Evolutionary conservation across 192 early-diverging fungal species (phyloP).

Genomic region (Chytriomyces hyalinus): DNA sequence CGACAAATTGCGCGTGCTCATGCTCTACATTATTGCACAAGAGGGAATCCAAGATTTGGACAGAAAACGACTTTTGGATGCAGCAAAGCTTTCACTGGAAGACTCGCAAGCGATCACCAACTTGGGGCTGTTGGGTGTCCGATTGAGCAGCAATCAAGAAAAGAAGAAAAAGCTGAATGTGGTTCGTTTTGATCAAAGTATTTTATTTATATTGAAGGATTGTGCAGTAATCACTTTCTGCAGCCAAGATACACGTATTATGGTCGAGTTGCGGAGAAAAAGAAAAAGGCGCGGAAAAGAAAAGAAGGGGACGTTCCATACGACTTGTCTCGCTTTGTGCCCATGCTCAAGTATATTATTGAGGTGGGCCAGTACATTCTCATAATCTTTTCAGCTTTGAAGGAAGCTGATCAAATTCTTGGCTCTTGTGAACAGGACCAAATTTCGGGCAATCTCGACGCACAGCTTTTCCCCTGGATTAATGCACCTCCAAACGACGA

Average conservation of each 20-base stretch:
- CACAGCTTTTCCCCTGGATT: slow-evolving; percentile 69
- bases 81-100: slow-evolving; percentile 72
- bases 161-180: slow-evolving; percentile 54
- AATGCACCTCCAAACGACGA: slow-evolving; percentile 55
- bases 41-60: slow-evolving; percentile 79
- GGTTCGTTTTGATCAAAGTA: slow-evolving; percentile 3
- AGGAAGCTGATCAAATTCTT: slow-evolving; percentile 44
- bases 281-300: slow-evolving; percentile 55
- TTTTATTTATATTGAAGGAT: slow-evolving; percentile 6
- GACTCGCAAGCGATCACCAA: slow-evolving; percentile 84
- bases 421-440: slow-evolving; percentile 52
- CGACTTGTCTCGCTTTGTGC: slow-evolving; percentile 79
- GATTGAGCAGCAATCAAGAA: slow-evolving; percentile 52
- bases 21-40: slow-evolving; percentile 81
- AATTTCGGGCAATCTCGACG: slow-evolving; percentile 57
- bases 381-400: background rate
- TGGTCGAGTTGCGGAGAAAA: slow-evolving; percentile 56
- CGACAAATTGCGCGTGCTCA: slow-evolving; percentile 79
- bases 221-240: background rate
- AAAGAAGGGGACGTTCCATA: slow-evolving; percentile 68
- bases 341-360: slow-evolving; percentile 71
- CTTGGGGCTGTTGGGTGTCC: slow-evolving; percentile 68
- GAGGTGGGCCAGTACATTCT: slow-evolving; percentile 55
- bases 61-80: slow-evolving; percentile 66
- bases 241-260: slow-evolving; percentile 52